A percentile compares a stretch with the other conserved stretches of the same genome.
phyloP scores from a whole-genome alignment of 805 yeast species.

The Cyberlindnera xishuangbannaensis region DNA sequence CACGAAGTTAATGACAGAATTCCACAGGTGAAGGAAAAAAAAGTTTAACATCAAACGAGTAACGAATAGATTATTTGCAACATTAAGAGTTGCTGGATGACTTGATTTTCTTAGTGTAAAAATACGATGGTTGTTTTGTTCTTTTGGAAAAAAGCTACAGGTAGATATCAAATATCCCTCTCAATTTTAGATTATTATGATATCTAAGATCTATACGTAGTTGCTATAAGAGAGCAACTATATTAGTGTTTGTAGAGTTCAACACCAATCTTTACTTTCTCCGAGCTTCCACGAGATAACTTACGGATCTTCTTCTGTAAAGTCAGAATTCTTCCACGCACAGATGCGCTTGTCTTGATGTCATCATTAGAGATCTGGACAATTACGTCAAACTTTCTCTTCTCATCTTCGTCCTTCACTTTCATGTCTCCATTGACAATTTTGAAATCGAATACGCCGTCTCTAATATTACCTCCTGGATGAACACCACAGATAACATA shows the following conservation, averaged over 20 bases:
- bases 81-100: constrained; percentile 3
- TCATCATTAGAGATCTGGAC: constrained; percentile 46
- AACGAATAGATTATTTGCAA: too few relatives aligned
- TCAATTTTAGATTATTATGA: too few relatives aligned
- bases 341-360: constrained; percentile 53
- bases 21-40: too few relatives aligned
- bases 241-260: constrained; percentile 33
- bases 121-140: too few relatives aligned
- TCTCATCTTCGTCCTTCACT: constrained; percentile 27
- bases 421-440: constrained; percentile 27
- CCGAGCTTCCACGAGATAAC: constrained; percentile 43
- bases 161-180: too few relatives aligned
- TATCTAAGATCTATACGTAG: too few relatives aligned
- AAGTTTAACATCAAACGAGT: too few relatives aligned
- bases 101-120: too few relatives aligned
- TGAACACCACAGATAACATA: constrained; percentile 74
- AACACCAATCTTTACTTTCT: constrained; percentile 47
- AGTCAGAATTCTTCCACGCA: constrained; percentile 50
- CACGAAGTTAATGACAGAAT: too few relatives aligned
- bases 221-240: too few relatives aligned
- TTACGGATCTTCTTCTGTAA: constrained; percentile 57
- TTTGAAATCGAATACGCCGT: constrained; percentile 46
- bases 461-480: constrained; percentile 74
- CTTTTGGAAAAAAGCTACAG: too few relatives aligned
- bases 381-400: constrained; percentile 33